These are phyloP conservation scores for Trametes meyenii DNA, from an alignment of 768 basidiomycete species.

Conservation along the genomic window DNA sequence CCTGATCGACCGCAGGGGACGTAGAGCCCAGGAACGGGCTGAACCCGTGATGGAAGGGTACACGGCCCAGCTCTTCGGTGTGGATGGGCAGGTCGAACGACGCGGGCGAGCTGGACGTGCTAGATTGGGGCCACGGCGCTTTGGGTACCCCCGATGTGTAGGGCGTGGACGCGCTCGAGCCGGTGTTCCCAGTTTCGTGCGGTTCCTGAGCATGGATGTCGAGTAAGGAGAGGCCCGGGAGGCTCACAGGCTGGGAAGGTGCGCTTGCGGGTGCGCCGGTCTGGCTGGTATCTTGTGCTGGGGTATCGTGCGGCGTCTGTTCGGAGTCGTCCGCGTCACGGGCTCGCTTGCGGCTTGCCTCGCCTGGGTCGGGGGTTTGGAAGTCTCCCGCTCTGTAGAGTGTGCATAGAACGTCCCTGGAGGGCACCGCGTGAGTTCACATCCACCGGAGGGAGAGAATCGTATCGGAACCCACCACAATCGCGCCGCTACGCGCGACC, in stretches of 20 bases:
- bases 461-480: background rate
- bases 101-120: background rate
- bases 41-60: conserved; percentile 42
- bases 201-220: no score
- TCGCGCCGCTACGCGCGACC: conserved; percentile 1
- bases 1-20: background rate
- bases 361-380: background rate
- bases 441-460: no score
- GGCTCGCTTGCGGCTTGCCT: conserved; percentile 1
- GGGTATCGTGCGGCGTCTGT: background rate
- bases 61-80: conserved; percentile 39
- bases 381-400: conserved; percentile 7
- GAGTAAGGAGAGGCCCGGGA: no score
- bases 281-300: background rate
- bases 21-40: conserved; percentile 3
- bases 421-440: background rate
- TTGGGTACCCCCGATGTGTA: background rate
- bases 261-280: no score
- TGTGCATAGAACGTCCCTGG: background rate
- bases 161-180: no score
- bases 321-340: background rate
- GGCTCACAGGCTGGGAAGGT: no score
- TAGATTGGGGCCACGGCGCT: background rate
- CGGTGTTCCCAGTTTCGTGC: no score
- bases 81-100: conserved; percentile 16